phyloP scores from a whole-genome alignment of 805 yeast genomes.

The Cyberlindnera lachancei region DNA sequence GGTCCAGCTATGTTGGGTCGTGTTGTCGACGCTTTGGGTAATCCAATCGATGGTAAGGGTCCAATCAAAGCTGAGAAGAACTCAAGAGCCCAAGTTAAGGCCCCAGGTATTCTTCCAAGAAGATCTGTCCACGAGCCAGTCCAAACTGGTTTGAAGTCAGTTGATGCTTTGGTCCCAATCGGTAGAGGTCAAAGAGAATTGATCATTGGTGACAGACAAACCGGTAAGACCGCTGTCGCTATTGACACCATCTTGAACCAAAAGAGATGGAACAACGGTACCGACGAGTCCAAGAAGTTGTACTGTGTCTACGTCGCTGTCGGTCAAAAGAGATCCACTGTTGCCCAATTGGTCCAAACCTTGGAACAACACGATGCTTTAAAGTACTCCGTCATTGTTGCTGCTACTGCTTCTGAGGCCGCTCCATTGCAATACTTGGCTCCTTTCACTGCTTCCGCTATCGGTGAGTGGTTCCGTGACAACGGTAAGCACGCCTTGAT shows the following conservation, averaged over 20 bases:
- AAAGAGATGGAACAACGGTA: conserved; percentile 96
- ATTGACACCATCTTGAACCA: conserved; percentile 97
- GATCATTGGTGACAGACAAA: conserved; percentile 99
- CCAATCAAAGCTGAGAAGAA: conserved; percentile 81
- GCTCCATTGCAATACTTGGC: conserved; percentile 99
- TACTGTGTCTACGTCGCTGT: conserved; percentile 99
- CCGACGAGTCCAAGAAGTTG: conserved; percentile 94
- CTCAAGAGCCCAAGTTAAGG: conserved; percentile 97
- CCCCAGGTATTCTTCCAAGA: conserved; percentile 99
- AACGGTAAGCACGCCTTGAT: conserved; percentile 97
- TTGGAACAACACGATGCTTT: conserved; percentile 97
- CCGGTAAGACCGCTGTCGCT: conserved; percentile 99
- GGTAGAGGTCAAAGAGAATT: conserved; percentile 99
- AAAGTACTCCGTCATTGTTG: conserved; percentile 95
- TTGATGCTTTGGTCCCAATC: conserved; percentile 97
- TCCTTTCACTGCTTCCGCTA: conserved; percentile 99
- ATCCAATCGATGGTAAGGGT: conserved; percentile 99
- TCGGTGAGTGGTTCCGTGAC: conserved; percentile 99
- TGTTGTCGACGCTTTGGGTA: conserved; percentile 98
- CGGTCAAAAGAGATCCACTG: conserved; percentile 99
- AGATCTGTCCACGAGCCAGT: conserved; percentile 97
- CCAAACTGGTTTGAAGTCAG: conserved; percentile 99
- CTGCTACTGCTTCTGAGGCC: conserved; percentile 99
- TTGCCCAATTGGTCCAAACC: conserved; percentile 98
- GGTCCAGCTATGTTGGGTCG: conserved; percentile 98